Conservation (phyloP, 495 filamentous ascomycete species). For the Penicillium salamii region DNA sequence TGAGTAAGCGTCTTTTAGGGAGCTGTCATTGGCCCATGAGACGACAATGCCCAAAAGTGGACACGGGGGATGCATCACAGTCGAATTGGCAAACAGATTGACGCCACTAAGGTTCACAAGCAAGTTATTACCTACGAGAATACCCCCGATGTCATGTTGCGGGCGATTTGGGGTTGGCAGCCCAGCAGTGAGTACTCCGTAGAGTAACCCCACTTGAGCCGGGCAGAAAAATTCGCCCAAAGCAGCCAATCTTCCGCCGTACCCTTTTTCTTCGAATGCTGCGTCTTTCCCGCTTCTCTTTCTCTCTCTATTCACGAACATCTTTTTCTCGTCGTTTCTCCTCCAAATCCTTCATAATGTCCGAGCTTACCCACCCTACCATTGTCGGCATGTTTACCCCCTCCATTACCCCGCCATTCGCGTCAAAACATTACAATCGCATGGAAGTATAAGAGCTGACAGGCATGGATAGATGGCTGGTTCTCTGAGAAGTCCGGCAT, state of each 20-base stretch:
- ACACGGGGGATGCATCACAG: neutral
- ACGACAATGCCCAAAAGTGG: neutral
- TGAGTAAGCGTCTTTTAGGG: constrained; percentile 21
- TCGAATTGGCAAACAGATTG: neutral
- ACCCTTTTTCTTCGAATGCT: constrained; percentile 25
- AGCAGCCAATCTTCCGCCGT: constrained; percentile 30
- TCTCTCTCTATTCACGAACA: constrained; percentile 15
- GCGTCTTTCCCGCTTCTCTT: constrained; percentile 20
- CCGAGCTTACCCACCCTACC: constrained; percentile 57
- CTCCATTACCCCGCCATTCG: constrained; percentile 27
- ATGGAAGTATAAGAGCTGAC: neutral
- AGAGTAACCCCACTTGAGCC: constrained; percentile 16
- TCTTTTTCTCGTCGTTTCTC: constrained; percentile 14
- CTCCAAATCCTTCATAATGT: constrained; percentile 39
- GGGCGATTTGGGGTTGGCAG: constrained; percentile 1
- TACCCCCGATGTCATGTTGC: neutral
- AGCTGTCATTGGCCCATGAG: constrained; percentile 16
- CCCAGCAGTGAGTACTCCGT: constrained; percentile 7
- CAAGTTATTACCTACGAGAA: neutral
- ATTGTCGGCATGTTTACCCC: constrained; percentile 52
- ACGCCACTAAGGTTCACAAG: neutral
- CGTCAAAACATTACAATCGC: neutral
- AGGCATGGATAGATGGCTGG: constrained; percentile 78
- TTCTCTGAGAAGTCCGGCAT: constrained; percentile 96
- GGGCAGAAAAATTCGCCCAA: constrained; percentile 22